Evolutionary conservation across 176 grass and related monocot species (phyloP).

Genomic region (Zoysia japonica): DNA sequence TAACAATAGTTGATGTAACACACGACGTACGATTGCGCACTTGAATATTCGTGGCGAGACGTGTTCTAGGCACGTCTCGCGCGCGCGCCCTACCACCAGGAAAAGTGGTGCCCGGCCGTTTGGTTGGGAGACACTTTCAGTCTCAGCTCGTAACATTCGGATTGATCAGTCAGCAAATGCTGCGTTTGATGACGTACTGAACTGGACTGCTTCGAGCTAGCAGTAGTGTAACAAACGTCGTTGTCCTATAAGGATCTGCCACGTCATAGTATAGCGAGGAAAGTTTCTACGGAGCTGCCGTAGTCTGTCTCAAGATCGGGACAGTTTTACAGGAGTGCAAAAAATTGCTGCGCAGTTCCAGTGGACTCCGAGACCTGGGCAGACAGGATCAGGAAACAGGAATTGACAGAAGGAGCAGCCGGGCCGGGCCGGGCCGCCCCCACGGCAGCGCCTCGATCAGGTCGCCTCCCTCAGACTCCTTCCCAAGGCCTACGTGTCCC

Average conservation of each 20-base stretch:
- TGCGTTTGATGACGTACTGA: not conserved
- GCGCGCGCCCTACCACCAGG: not conserved
- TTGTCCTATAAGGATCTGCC: not conserved
- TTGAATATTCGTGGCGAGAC: not conserved
- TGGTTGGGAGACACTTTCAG: not conserved
- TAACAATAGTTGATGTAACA: not conserved
- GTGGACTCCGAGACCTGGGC: conserved; percentile 10
- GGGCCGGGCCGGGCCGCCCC: not conserved
- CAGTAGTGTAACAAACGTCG: too few relatives aligned
- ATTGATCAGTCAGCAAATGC: too few relatives aligned
- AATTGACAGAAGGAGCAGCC: conserved; percentile 51
- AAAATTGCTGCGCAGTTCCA: not conserved
- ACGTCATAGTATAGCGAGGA: not conserved
- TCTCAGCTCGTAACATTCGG: too few relatives aligned
- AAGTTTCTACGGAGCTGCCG: not conserved
- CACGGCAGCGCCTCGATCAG: conserved; percentile 21
- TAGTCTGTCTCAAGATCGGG: not conserved
- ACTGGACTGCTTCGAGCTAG: too few relatives aligned
- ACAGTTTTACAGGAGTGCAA: not conserved
- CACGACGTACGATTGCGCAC: not conserved
- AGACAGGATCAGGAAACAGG: conserved; percentile 48
- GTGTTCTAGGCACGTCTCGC: not conserved
- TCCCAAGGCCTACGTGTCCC: conserved; percentile 48
- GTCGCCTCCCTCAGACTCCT: conserved; percentile 21
- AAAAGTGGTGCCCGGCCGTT: not conserved